These are phyloP conservation scores for Pontederia paniculata DNA, from an alignment of 176 grass and related monocot genomes.

Conservation along the genomic window DNA sequence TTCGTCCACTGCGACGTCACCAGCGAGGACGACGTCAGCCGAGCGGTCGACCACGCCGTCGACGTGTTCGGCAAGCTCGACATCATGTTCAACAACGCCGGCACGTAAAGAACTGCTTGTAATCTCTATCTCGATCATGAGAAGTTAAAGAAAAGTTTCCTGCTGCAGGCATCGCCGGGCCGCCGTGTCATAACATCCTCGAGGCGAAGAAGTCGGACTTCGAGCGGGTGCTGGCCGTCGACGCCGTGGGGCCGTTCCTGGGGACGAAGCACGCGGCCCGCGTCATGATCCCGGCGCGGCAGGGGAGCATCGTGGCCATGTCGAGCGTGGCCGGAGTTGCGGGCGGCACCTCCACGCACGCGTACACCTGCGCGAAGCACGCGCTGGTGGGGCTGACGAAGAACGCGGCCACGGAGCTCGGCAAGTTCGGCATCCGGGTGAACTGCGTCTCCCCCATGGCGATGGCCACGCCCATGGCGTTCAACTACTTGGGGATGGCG, in stretches of 20 bases:
- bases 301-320: background rate
- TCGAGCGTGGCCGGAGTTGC: background rate
- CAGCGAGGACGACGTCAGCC: conserved; percentile 14
- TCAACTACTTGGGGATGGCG: background rate
- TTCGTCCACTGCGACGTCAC: conserved; percentile 23
- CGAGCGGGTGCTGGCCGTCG: conserved; percentile 18
- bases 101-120: no score
- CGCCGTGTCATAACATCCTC: conserved; percentile 1
- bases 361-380: conserved; percentile 19
- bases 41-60: conserved; percentile 4
- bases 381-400: conserved; percentile 18
- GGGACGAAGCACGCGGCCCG: conserved; percentile 24
- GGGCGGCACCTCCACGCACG: background rate
- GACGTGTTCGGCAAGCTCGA: conserved; percentile 23
- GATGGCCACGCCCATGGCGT: background rate
- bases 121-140: no score
- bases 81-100: conserved; percentile 32
- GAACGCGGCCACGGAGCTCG: conserved; percentile 16
- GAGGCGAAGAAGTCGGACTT: conserved; percentile 14
- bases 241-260: background rate
- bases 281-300: conserved; percentile 14
- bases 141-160: no score
- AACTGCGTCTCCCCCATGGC: conserved; percentile 16
- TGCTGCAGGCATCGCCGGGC: background rate
- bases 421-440: conserved; percentile 11